A percentile compares a stretch with the other conserved stretches of the same genome.
These are phyloP conservation scores for Groenewaldozyma tartarivorans DNA, from an alignment of 805 yeast species.

Conservation along the genomic window DNA sequence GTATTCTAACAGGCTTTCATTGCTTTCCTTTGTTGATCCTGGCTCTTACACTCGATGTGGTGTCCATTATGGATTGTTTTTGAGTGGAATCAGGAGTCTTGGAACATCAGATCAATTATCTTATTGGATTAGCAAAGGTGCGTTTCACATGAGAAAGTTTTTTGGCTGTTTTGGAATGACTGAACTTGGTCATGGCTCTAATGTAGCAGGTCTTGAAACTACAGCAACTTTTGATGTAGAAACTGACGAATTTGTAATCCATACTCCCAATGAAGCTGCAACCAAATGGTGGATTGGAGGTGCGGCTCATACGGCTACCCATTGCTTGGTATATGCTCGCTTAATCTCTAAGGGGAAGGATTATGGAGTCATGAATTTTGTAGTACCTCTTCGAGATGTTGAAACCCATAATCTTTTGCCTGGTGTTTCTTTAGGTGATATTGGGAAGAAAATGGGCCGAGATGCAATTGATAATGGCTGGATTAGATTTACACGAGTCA, in stretches of 20 bases:
- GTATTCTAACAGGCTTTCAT: conserved; percentile 18
- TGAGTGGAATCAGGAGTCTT: conserved; percentile 72
- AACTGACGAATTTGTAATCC: conserved; percentile 59
- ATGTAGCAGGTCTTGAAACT: conserved; percentile 90
- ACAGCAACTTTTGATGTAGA: conserved; percentile 67
- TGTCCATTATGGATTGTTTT: conserved; percentile 78
- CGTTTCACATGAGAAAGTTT: conserved; percentile 27
- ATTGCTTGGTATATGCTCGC: conserved; percentile 77
- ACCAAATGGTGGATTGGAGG: conserved; percentile 99
- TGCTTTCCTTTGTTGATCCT: conserved; percentile 46
- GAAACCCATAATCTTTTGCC: conserved; percentile 58
- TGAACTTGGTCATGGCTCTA: conserved; percentile 87
- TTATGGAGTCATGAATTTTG: conserved; percentile 86
- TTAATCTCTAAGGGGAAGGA: conserved; percentile 73
- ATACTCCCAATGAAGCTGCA: conserved; percentile 87
- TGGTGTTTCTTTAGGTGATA: conserved; percentile 81
- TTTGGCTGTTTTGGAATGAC: conserved; percentile 94
- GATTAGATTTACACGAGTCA: conserved; percentile 82
- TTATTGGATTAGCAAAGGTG: conserved; percentile 68
- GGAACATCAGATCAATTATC: conserved; percentile 78
- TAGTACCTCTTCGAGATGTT: conserved; percentile 78
- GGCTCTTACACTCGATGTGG: conserved; percentile 75
- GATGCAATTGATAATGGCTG: conserved; percentile 96
- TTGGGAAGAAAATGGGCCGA: conserved; percentile 93
- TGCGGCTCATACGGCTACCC: conserved; percentile 91